Evolutionary conservation across 345 rosid genomes (phyloP), one percentile per base, ranked within the genome.

Genomic region (Sapria himalayana): DNA sequence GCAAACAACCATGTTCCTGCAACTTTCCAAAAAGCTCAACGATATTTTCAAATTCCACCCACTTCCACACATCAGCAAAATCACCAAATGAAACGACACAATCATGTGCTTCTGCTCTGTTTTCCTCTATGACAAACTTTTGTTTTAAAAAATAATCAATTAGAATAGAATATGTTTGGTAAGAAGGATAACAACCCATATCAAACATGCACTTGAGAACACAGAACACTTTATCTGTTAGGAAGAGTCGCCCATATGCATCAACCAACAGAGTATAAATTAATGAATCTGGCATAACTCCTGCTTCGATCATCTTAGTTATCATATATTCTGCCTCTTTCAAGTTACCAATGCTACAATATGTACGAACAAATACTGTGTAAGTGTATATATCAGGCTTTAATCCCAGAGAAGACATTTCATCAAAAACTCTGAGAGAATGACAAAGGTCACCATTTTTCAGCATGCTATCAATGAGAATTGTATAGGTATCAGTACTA

Each of bases 151-250:
- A 62, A 64, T 72, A 67, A 60, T 57, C 66, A 56, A 85, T 62
- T 56, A 85, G 54, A 61, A 67, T 52, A 34, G 70, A 48, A 62
- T 72, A 81, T 1, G 86, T 69, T 39, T 51, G 63, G 31, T 66
- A 72, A 56, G 86, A 77, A 56, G 96, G 93, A 55, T 77, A 78
- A 45, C 80, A 77, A 24, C 71, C 76, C 60, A 63, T 41, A 65
- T 66, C 79, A 61, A 68, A 42, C 93, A 85, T 85, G 36, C 68
- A 51, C 62, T 73, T 81, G 40, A 85, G 82, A 39, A 77, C 81
- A 67, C 57, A 62, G 64, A 81, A 85, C 13, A 81, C 85, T 3
- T 57, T 59, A 64, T 64, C 40, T 27, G 66, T 62, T 43, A 49
- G 52, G 56, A 76, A 81, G 15, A 73, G 45, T 31, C 60, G 62